Evolutionary conservation across 345 rosid species (phyloP), one percentile per base, ranked within the genome.

Genomic region (Sonneratia alba): DNA sequence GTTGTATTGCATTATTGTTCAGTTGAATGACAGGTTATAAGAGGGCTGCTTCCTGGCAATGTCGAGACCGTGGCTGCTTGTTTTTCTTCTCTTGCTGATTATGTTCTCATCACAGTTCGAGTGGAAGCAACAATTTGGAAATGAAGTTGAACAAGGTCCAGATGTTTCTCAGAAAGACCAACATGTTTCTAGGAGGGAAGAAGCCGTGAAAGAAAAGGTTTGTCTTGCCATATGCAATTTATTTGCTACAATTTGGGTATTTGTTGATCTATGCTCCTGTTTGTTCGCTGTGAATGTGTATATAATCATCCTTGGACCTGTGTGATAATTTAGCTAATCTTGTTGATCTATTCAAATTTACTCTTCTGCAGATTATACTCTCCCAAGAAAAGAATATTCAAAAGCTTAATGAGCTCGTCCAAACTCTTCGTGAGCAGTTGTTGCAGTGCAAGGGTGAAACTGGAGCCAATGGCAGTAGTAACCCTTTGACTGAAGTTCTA

Each of bases 101-200:
- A 84, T 89, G 42, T 77, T 85, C 59, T 87, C 91, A 53, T 91
- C 91, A 21, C 92, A 86, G 78, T 79, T 87, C 32, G 97, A 91
- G 80, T 89, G 94, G 94, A 87, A 87, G 75, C 89, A 86, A 68
- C 95, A 86, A 72, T 78, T 87, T n/a, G 89, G 78, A 27, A 79
- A 75, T 77, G 97, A 91, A 63, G 78, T 71, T 74, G 92, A 86
- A 68, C 77, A 78, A 42, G 83, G 40, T 67, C 75, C 80, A 4
- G 73, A 62, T 72, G 67, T 68, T 70, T 76, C 87, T 55, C 76
- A 70, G 36, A 80, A 78, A 76, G 81, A 83, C 18, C 80, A 77
- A 66, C 72, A 76, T 75, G 49, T 70, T 77, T 80, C 83, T 14
- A 77, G 79, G 63, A 77, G 73, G 74, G 78, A 85, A 77, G 91